Percentiles rank a stretch among this genome's conserved stretches.
Conservation (phyloP, 495 filamentous ascomycete genomes). For the Schizothecium vesticola region DNA sequence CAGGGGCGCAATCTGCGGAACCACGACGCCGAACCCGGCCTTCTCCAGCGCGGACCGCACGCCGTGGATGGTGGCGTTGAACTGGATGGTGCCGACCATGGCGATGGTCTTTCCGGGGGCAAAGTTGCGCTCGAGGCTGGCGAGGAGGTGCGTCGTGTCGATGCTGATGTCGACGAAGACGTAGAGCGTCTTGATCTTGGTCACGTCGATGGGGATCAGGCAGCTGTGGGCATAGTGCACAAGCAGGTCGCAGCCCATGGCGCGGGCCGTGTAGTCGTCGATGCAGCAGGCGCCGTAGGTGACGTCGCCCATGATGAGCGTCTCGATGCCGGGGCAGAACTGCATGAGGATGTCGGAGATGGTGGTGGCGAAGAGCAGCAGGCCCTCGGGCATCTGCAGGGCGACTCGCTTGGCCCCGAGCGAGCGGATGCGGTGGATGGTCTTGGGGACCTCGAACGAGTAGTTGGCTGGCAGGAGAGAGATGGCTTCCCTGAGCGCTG, state of each 20-base stretch:
- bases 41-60: constrained; percentile 68
- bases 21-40: constrained; percentile 73
- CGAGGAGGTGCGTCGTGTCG: constrained; percentile 78
- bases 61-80: constrained; percentile 92
- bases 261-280: constrained; percentile 94
- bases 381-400: constrained; percentile 92
- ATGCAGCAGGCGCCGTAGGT: constrained; percentile 99
- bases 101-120: constrained; percentile 77
- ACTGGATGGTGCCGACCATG: constrained; percentile 95
- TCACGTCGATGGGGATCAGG: constrained; percentile 91
- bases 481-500: constrained; percentile 85
- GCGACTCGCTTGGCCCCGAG: constrained; percentile 73
- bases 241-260: constrained; percentile 87
- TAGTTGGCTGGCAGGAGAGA: constrained; percentile 86
- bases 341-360: constrained; percentile 94
- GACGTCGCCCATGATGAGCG: constrained; percentile 97
- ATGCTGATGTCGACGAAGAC: constrained; percentile 98
- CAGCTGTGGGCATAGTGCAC: constrained; percentile 98
- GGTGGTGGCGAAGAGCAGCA: constrained; percentile 93
- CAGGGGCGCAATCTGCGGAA: constrained; percentile 89
- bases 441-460: constrained; percentile 97
- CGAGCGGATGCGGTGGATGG: constrained; percentile 86
- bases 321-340: constrained; percentile 87
- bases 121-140: constrained; percentile 87
- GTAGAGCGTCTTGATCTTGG: constrained; percentile 91